Evolutionary conservation across 2,329 filamentous ascomycete species (phyloP).

Genomic region (Ophiosphaerella korrae): DNA sequence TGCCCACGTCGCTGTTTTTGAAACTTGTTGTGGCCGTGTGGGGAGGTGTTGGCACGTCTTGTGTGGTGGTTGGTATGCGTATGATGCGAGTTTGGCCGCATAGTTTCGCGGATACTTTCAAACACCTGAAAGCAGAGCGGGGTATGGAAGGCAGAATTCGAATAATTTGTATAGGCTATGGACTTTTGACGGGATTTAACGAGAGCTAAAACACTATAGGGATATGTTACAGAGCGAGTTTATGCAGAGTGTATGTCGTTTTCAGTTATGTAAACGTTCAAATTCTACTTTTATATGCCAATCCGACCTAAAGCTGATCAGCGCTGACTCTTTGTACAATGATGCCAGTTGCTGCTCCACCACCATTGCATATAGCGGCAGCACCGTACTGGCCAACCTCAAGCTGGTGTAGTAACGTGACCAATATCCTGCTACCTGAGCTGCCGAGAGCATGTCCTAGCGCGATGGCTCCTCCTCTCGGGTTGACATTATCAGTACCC

Average conservation of each 20-base stretch:
- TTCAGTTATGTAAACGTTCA: no score
- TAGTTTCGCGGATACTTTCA: neutral
- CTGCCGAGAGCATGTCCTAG: constrained; percentile 91
- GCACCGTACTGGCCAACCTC: constrained; percentile 92
- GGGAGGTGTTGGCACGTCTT: neutral
- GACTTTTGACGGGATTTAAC: no score
- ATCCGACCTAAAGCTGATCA: constrained; percentile 24
- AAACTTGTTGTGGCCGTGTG: neutral
- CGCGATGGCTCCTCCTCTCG: constrained; percentile 87
- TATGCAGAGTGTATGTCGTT: no score
- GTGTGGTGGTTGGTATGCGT: neutral
- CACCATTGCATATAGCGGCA: constrained; percentile 95
- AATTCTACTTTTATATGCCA: constrained; percentile 4
- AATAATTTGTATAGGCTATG: no score
- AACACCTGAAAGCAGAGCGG: no score
- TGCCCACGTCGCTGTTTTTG: constrained; percentile 33
- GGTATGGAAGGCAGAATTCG: no score
- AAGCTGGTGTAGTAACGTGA: constrained; percentile 88
- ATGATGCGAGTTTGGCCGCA: neutral
- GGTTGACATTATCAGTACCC: constrained; percentile 80
- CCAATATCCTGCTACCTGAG: constrained; percentile 89
- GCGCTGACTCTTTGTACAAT: constrained; percentile 77
- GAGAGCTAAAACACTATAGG: no score
- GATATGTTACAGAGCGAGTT: no score
- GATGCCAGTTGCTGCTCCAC: constrained; percentile 87